Conservation (phyloP, 345 rosid species). For the Lumnitzera racemosa region DNA sequence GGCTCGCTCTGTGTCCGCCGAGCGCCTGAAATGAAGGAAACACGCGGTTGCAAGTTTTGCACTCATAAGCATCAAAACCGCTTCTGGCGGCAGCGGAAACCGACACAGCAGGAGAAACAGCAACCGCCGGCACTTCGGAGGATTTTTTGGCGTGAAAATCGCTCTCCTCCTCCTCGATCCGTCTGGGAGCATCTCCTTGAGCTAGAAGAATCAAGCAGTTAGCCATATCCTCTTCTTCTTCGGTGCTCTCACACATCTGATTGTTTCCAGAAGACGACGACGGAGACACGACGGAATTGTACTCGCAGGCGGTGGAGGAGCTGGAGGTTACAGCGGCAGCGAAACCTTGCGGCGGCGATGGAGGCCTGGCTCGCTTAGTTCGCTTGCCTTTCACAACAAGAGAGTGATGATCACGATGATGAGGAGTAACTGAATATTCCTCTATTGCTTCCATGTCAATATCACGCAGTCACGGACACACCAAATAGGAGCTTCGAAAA, state of each 20-base stretch:
- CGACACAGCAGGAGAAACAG: background rate
- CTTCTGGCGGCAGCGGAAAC: constrained; percentile 18
- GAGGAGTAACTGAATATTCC: too few species aligned
- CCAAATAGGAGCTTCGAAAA: too few species aligned
- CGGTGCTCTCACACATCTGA: constrained; percentile 30
- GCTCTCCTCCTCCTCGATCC: background rate
- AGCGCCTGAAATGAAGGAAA: constrained; percentile 94
- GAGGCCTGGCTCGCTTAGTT: constrained; percentile 63
- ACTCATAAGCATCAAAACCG: constrained; percentile 66
- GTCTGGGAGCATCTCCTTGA: constrained; percentile 33
- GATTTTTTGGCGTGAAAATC: constrained; percentile 17
- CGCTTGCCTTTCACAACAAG: constrained; percentile 63
- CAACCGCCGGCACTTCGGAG: constrained; percentile 15
- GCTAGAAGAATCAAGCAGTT: constrained; percentile 82
- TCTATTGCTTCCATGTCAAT: too few species aligned
- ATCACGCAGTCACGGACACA: too few species aligned
- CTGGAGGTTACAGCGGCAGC: constrained; percentile 23
- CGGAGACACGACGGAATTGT: constrained; percentile 9
- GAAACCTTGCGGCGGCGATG: constrained; percentile 31
- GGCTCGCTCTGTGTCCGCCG: constrained; percentile 97
- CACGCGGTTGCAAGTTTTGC: constrained; percentile 78
- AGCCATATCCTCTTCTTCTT: constrained; percentile 92
- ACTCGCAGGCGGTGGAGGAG: constrained; percentile 41
- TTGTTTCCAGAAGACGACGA: constrained; percentile 6
- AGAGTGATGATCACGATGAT: constrained; percentile 13